Evolutionary conservation across 2,329 filamentous ascomycete genomes (phyloP).

Genomic region (Fusarium incarnatum): DNA sequence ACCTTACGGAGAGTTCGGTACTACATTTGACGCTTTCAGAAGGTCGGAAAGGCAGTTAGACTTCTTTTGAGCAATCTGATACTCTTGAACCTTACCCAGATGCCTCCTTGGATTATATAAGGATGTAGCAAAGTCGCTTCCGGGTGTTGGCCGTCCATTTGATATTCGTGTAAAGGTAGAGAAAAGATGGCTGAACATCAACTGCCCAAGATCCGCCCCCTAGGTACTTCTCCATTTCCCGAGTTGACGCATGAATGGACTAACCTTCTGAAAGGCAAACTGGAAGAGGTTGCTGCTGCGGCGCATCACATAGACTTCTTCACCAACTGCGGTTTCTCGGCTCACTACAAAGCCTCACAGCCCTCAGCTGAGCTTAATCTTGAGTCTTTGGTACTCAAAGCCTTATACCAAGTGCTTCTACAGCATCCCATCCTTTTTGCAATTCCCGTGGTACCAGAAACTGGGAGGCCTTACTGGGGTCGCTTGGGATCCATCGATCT

Average conservation of each 20-base stretch:
- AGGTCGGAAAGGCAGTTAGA: no score
- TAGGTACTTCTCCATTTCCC: neutral
- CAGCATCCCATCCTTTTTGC: constrained; percentile 1
- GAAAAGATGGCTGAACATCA: neutral
- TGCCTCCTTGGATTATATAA: neutral
- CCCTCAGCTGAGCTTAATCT: neutral
- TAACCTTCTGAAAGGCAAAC: neutral
- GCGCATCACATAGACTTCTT: constrained; percentile 13
- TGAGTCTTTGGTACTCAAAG: neutral
- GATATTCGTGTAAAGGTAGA: neutral
- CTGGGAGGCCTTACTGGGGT: neutral
- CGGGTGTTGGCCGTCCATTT: neutral
- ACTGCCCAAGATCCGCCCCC: constrained; percentile 1
- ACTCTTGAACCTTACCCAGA: no score
- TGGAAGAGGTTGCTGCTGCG: neutral
- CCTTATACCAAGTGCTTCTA: neutral
- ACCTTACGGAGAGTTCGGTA: neutral
- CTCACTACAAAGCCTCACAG: neutral
- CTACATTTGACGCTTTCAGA: neutral
- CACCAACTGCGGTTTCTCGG: constrained; percentile 10
- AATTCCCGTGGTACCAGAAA: neutral
- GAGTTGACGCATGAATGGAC: fast-evolving
- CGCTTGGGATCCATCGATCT: neutral
- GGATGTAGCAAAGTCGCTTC: fast-evolving
- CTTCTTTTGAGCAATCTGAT: neutral